Evolutionary conservation across 2,329 filamentous ascomycete genomes (phyloP).

Genomic region (Tolypocladium amazonense): DNA sequence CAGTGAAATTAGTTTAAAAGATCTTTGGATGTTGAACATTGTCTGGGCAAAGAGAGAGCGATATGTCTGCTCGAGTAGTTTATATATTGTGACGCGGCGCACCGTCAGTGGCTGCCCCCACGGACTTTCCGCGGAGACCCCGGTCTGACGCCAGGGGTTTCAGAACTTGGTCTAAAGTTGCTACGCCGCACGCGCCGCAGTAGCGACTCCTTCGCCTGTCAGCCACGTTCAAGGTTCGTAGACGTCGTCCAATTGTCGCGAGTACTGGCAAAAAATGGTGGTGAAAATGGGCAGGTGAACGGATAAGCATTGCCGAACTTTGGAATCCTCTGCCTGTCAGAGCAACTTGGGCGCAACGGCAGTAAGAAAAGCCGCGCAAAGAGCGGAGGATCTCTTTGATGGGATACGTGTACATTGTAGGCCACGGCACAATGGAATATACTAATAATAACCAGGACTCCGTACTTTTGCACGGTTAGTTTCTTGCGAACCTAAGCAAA

Average conservation of each 20-base stretch:
- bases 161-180: not conserved
- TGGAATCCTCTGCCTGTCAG: no score
- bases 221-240: not conserved
- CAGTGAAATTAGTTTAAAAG: not conserved
- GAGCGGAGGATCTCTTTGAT: no score
- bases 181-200: not conserved
- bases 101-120: not conserved
- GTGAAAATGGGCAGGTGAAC: not conserved
- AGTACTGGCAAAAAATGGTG: not conserved
- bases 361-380: no score
- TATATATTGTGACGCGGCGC: not conserved
- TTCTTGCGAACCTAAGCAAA: no score
- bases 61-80: not conserved
- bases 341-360: no score
- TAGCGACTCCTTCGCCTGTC: not conserved
- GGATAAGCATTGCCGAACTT: not conserved
- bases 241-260: not conserved
- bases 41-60: not conserved
- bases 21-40: not conserved
- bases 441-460: no score
- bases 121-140: not conserved
- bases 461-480: no score
- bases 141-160: not conserved
- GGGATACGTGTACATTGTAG: no score
- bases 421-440: no score